These are phyloP conservation scores for Dissophora ornata DNA, from an alignment of 192 early-diverging fungal genomes.

Conservation along the genomic window DNA sequence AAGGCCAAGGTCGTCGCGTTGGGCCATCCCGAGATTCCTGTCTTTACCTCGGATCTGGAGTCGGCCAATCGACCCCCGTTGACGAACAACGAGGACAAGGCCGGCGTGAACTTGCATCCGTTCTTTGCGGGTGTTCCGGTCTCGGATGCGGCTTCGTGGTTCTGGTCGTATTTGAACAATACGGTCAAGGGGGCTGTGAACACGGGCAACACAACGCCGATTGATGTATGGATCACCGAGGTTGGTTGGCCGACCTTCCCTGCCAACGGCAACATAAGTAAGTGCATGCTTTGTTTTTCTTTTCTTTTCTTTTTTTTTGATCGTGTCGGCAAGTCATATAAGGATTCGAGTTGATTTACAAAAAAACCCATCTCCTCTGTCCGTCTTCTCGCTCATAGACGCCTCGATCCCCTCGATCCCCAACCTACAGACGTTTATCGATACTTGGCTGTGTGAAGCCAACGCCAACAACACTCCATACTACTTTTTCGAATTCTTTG, in stretches of 20 bases:
- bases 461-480: slow-evolving; percentile 50
- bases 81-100: slow-evolving; percentile 39
- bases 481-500: slow-evolving; percentile 61
- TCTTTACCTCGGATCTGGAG: slow-evolving; percentile 54
- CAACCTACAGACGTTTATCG: slow-evolving; percentile 54
- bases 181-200: slow-evolving; percentile 30
- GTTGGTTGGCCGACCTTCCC: slow-evolving; percentile 60
- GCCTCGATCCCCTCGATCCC: slow-evolving; percentile 52
- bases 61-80: slow-evolving; percentile 21
- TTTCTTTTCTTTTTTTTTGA: slow-evolving; percentile 10
- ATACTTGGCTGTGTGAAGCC: slow-evolving; percentile 58
- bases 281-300: background rate
- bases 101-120: slow-evolving; percentile 57
- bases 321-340: too few species aligned
- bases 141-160: slow-evolving; percentile 52
- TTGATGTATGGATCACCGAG: slow-evolving; percentile 52
- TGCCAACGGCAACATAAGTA: slow-evolving; percentile 20
- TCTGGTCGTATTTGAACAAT: slow-evolving; percentile 49
- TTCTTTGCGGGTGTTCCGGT: slow-evolving; percentile 56
- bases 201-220: background rate
- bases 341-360: too few species aligned
- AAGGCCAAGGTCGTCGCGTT: slow-evolving; percentile 32
- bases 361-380: too few species aligned
- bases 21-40: slow-evolving; percentile 49
- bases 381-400: slow-evolving; percentile 10